Percentiles rank a stretch among this genome's conserved stretches.
These are phyloP conservation scores for Emmonsia crescens DNA, from an alignment of 2,329 filamentous ascomycete species.

Conservation along the genomic window DNA sequence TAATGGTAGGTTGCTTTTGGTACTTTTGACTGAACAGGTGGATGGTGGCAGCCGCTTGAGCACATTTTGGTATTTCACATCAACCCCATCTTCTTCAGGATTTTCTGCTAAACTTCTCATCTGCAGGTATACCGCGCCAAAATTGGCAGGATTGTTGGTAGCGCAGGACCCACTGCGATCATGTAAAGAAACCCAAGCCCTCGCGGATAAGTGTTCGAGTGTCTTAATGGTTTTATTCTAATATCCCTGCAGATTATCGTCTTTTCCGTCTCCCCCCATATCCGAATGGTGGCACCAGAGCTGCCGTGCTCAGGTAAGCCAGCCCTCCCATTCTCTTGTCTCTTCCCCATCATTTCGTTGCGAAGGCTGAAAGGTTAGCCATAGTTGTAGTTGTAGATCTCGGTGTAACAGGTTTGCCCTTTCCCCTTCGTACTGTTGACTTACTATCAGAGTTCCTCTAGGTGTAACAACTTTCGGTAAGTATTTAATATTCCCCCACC, in stretches of 20 bases:
- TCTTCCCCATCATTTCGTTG: neutral
- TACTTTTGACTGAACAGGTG: slow-evolving; percentile 12
- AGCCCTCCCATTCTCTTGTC: neutral
- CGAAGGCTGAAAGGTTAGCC: neutral
- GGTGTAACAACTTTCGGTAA: neutral
- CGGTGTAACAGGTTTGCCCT: neutral
- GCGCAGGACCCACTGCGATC: neutral
- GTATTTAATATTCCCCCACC: neutral
- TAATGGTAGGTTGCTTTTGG: slow-evolving; percentile 4
- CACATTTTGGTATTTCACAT: neutral
- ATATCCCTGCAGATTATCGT: neutral
- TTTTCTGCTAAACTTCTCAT: neutral
- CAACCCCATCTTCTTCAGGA: neutral
- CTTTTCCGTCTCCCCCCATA: neutral
- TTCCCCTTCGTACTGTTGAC: neutral
- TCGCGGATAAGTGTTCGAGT: neutral
- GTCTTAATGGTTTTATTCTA: neutral
- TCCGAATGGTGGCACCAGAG: neutral
- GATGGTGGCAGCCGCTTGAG: neutral
- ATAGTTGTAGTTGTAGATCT: neutral
- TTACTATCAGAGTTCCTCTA: neutral
- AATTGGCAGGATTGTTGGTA: neutral
- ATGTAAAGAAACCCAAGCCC: neutral
- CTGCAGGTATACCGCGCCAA: neutral
- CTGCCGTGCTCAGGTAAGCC: neutral